Evolutionary conservation across 192 early-diverging fungal genomes (phyloP), one percentile per base, ranked within the genome.

Genomic region (Entomortierella chlamydospora): DNA sequence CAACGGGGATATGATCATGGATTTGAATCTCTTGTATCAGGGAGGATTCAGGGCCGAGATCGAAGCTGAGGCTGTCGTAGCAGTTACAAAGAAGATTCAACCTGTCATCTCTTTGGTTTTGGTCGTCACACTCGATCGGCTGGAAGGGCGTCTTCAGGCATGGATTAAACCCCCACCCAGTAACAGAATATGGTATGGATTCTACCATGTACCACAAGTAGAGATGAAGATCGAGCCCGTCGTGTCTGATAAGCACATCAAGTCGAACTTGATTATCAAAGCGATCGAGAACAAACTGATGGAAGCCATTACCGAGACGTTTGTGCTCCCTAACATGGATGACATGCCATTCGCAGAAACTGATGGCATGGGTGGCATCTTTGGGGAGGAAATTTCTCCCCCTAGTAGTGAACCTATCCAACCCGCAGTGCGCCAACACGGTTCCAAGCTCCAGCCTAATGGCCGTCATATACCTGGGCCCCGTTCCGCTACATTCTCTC

Each of bases 301-400:
- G 71, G 93, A 95, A 37, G 90, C 92, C 29, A 83, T 97, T 34
- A 85, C 90, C 5, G 90, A 90, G 66, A 90, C 88, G 22, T 82
- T 97, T 67, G 91, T 97, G 13, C 78, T 95, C 60, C 96, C 96
- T 6, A 92, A 96, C 59, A 92, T 97, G 90, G 96, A 97, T 68
- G 93, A 96, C 67, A 87, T 94, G 1, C 83, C 90, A 17, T 96
- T 96, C 68, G 93, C 90, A 73, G 84, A 88, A 31, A 81, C 89
- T 0, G 68, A 85, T 5, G 85, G 87, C 3, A 56, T 76, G 8
- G 86, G 90, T 23, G 91, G 86, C 3, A 86, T 93, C 23, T 85
- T 93, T 76, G 90, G 84, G 20, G 84, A 81, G 17, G 82, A 69
- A 17, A 74, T 74, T 29, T 23, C 22, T 11, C n/a, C n/a, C n/a